Base-by-base conservation (phyloP, 192 early-diverging fungal genomes). In the Backusella liffmaniae region DNA sequence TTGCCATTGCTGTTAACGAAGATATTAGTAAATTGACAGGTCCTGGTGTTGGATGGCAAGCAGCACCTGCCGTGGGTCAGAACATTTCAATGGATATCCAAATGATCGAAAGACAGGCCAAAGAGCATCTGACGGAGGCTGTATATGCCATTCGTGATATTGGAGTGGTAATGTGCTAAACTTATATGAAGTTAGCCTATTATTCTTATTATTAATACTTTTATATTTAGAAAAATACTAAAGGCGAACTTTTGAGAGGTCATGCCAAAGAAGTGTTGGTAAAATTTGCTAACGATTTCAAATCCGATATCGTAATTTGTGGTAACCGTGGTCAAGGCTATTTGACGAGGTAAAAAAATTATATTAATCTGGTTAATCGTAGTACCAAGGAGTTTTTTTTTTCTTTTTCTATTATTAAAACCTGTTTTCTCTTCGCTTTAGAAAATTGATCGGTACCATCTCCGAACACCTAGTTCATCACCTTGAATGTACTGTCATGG, bases 401-500 rank as follows among this genome's bases (percentile, higher is more conserved):
- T 32, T 30, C 2, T 16, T 35, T 37, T 37, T 70, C n/a, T 70
- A 26, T 29, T 23, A 34, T 70, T 37, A 70, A 26, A 23, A 70
- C 1, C 10, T 18, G 7, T 15, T 32, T 32, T 41, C 21, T 26
- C 41, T 42, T 29, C 18, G 26, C 26, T 16, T 16, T 32, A 71
- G 70, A 71, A 71, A 71, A 49, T 18, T 71, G 13, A 49, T 9
- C 15, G 70, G 42, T 18, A 44, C 42, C 15, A 49, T 41, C 23
- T 71, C 70, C 10, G 70, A 71, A 49, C 12, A 71, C 39, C 70
- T 71, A 34, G 23, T 41, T 16, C 23, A 71, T 49, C 70, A 71
- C 13, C 42, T 71, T 44, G 39, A 44, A 16, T 71, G 44, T 10
- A 46, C 70, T 23, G 70, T 71, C 30, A 71, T 71, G 41, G 15